These are phyloP conservation scores for Singerocomus rubriflavus DNA, from an alignment of 1,284 basidiomycete genomes.

Conservation along the genomic window DNA sequence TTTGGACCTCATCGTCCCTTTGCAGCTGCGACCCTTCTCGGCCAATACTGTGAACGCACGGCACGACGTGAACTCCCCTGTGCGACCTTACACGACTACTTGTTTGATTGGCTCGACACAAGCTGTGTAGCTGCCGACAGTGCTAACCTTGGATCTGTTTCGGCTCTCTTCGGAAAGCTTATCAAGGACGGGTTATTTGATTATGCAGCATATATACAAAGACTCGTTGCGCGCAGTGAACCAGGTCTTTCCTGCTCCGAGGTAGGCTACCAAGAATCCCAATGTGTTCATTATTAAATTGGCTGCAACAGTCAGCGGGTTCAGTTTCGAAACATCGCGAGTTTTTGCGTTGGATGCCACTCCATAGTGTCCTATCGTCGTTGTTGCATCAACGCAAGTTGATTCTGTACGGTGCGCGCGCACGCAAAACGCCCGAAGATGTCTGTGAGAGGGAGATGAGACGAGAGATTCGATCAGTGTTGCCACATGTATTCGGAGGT, in stretches of 20 bases:
- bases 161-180: conserved; percentile 78
- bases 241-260: conserved; percentile 52
- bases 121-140: conserved; percentile 59
- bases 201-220: conserved; percentile 81
- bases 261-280: conserved; percentile 33
- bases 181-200: conserved; percentile 76
- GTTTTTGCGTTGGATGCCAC: conserved; percentile 66
- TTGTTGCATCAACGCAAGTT: conserved; percentile 64
- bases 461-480: conserved; percentile 57
- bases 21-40: conserved; percentile 74
- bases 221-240: conserved; percentile 81
- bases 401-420: conserved; percentile 62
- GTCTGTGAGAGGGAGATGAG: conserved; percentile 63
- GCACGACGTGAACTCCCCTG: conserved; percentile 54
- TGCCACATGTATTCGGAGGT: conserved; percentile 72
- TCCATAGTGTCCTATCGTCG: conserved; percentile 54
- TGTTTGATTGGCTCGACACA: conserved; percentile 86
- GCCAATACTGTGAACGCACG: conserved; percentile 64
- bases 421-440: conserved; percentile 67
- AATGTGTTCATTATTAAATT: neutral
- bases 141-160: conserved; percentile 59
- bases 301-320: conserved; percentile 15
- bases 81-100: conserved; percentile 61
- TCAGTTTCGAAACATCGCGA: conserved; percentile 58
- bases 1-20: conserved; percentile 85